Conservation (phyloP, 2,329 filamentous ascomycete genomes). For the Kalaharituber pfeilii region DNA sequence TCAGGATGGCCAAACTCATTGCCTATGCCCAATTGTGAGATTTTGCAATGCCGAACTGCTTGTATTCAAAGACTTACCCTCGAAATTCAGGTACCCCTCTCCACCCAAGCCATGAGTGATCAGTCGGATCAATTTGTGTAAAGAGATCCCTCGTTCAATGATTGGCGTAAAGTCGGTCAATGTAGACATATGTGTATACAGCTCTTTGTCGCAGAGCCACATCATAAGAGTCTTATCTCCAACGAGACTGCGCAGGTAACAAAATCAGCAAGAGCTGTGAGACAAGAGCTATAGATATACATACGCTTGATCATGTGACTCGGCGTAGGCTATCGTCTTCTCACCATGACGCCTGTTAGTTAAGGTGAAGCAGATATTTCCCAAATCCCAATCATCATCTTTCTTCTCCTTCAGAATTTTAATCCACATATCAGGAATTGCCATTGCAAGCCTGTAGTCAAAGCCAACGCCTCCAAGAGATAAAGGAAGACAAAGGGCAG, state of each 20-base stretch:
- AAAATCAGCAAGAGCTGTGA: conserved; percentile 18
- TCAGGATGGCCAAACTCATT: conserved; percentile 98
- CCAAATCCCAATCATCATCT: conserved; percentile 84
- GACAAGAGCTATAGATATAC: conserved; percentile 26
- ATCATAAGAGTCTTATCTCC: conserved; percentile 95
- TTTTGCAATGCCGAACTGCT: neutral
- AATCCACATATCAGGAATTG: conserved; percentile 97
- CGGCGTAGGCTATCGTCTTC: conserved; percentile 95
- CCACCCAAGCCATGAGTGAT: conserved; percentile 82
- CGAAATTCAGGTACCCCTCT: conserved; percentile 95
- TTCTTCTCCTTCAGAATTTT: conserved; percentile 89
- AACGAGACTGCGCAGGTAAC: conserved; percentile 57
- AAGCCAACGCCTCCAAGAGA: conserved; percentile 84
- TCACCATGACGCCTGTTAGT: conserved; percentile 89
- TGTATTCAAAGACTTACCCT: conserved; percentile 33
- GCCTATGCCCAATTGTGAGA: conserved; percentile 30
- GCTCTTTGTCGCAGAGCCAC: conserved; percentile 91
- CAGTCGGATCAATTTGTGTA: conserved; percentile 96
- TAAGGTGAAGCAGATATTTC: conserved; percentile 65
- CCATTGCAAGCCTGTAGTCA: conserved; percentile 95
- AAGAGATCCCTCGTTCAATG: conserved; percentile 75
- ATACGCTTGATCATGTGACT: conserved; percentile 95
- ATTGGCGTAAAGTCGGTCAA: conserved; percentile 68
- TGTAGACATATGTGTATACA: conserved; percentile 95
- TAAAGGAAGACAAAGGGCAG: conserved; percentile 74